phyloP scores from a whole-genome alignment of 768 basidiomycete genomes.

The Collybiopsis luxurians region DNA sequence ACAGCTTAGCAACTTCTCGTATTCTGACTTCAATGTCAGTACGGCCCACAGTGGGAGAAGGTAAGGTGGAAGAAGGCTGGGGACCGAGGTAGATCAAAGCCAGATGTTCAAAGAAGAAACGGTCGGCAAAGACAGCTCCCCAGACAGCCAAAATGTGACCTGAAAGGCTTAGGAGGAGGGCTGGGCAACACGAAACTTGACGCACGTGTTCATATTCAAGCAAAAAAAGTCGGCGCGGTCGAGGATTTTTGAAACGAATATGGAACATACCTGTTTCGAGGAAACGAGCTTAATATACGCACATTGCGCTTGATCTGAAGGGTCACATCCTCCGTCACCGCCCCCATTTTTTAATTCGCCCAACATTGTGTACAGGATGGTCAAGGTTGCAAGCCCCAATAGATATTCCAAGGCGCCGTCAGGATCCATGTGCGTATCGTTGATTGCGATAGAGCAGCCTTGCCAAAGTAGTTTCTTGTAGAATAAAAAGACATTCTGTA shows the following conservation, averaged over 20 bases:
- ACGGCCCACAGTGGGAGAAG: background rate
- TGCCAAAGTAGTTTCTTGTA: background rate
- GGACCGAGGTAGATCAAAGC: background rate
- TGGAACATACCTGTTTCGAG: background rate
- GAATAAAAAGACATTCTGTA: background rate
- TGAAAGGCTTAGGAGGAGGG: background rate
- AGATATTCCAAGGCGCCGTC: background rate
- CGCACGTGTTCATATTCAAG: background rate
- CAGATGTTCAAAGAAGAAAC: background rate
- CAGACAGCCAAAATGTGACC: background rate
- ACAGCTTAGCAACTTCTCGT: background rate
- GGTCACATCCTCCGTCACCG: background rate
- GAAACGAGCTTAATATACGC: background rate
- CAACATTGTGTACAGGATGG: background rate
- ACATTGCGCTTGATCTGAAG: background rate
- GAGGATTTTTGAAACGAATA: background rate
- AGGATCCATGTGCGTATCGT: too few relatives aligned
- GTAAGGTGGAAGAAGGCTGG: background rate
- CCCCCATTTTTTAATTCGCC: background rate
- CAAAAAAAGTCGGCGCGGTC: too few relatives aligned
- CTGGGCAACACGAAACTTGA: conserved; percentile 1
- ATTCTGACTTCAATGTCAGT: background rate
- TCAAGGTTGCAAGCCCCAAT: too few relatives aligned
- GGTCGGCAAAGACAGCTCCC: conserved; percentile 6
- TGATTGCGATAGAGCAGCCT: background rate